A percentile compares a stretch with the other conserved stretches of the same genome.
Evolutionary conservation across 768 basidiomycete genomes (phyloP).

Genomic region (Psilocybe cubensis): DNA sequence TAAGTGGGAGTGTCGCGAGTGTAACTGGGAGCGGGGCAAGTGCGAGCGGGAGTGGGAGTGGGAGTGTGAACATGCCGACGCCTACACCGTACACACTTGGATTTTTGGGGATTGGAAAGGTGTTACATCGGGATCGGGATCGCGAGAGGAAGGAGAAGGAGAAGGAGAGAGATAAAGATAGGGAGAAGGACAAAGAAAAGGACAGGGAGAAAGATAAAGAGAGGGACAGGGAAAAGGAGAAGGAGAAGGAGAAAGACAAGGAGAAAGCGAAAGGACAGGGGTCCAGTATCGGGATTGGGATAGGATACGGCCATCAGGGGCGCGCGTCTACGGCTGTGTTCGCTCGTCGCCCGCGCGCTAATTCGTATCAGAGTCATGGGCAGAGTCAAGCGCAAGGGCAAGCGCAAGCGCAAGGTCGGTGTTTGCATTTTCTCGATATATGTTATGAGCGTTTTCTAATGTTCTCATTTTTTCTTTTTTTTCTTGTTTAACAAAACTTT

Average conservation of each 20-base stretch:
- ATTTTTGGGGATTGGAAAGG: not conserved
- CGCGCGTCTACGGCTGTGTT: no score
- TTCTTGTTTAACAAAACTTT: no score
- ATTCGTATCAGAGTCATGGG: no score
- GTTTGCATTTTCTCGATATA: no score
- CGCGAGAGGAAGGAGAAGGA: not conserved
- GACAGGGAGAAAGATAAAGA: not conserved
- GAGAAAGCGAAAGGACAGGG: not conserved
- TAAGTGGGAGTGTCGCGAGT: not conserved
- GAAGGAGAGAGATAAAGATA: not conserved
- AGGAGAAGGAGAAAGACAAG: not conserved
- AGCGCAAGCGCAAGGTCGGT: no score
- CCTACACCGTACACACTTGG: conserved; percentile 1
- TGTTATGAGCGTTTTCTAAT: no score
- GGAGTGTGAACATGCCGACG: not conserved
- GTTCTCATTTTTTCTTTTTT: no score
- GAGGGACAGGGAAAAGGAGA: not conserved
- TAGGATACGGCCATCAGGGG: no score
- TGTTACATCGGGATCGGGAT: not conserved
- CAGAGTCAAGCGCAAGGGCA: not conserved
- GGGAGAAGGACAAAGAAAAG: not conserved
- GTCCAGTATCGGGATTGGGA: no score
- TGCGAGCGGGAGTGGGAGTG: not conserved
- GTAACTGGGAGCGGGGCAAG: not conserved
- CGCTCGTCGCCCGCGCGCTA: no score